Conservation (phyloP, 148 eudicot genomes). For the Nepenthes mirabilis region DNA sequence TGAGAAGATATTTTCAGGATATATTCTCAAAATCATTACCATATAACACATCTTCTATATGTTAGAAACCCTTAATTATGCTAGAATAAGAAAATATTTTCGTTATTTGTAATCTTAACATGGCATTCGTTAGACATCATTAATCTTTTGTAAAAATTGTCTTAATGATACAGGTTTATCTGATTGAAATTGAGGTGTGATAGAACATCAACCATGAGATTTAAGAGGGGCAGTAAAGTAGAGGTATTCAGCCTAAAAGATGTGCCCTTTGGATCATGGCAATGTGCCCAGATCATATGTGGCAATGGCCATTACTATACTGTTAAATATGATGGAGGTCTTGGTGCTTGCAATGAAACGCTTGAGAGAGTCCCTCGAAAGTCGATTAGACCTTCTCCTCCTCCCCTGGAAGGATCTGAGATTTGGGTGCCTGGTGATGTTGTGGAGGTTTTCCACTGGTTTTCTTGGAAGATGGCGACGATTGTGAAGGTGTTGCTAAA, state of each 20-base stretch:
- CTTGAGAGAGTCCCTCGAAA: slow-evolving; percentile 43
- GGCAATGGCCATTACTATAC: slow-evolving; percentile 43
- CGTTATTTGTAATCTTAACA: too few relatives aligned
- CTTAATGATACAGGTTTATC: slow-evolving; percentile 15
- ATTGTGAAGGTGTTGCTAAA: slow-evolving; percentile 26
- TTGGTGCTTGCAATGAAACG: slow-evolving; percentile 11
- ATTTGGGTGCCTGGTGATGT: slow-evolving; percentile 53
- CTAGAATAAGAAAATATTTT: too few relatives aligned
- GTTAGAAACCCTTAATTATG: too few relatives aligned
- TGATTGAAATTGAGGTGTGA: slow-evolving; percentile 14
- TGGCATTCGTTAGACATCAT: too few relatives aligned
- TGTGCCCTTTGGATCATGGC: slow-evolving; percentile 64
- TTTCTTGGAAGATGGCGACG: slow-evolving; percentile 54
- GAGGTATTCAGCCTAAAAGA: slow-evolving; percentile 51
- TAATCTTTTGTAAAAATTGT: too few relatives aligned
- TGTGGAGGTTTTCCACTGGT: slow-evolving; percentile 51
- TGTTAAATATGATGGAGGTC: slow-evolving; percentile 33
- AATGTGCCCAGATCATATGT: slow-evolving; percentile 40
- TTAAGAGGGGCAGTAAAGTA: slow-evolving; percentile 55
- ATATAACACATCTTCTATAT: too few relatives aligned
- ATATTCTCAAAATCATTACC: too few relatives aligned
- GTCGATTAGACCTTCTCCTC: slow-evolving; percentile 68
- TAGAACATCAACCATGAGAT: slow-evolving; percentile 32
- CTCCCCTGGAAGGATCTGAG: slow-evolving; percentile 22
- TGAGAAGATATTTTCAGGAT: not conserved